Percentiles rank a stretch among this genome's conserved stretches.
These are phyloP conservation scores for Nicotiana otophora DNA, from an alignment of 257 asterid genomes.

Conservation along the genomic window DNA sequence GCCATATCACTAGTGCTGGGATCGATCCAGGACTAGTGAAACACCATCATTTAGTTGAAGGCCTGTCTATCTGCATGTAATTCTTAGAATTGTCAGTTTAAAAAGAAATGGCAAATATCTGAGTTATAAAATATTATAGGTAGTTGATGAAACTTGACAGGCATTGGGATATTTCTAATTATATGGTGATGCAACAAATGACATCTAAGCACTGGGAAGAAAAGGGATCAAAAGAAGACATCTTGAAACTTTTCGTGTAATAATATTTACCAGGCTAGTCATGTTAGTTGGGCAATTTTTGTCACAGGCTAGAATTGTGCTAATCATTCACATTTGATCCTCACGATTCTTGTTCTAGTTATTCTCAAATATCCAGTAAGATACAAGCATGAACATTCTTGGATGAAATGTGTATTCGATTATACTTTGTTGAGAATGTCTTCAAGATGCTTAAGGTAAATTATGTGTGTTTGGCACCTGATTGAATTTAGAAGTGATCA, in stretches of 20 bases:
- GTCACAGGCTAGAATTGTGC: background rate
- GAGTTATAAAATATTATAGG: background rate
- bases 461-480: background rate
- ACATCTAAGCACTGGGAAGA: background rate
- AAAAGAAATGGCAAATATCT: too few species aligned
- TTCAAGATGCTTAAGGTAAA: background rate
- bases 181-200: background rate
- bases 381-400: background rate
- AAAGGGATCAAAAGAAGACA: background rate
- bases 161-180: background rate
- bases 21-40: too few species aligned
- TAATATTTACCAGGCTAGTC: background rate
- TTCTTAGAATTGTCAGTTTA: too few species aligned
- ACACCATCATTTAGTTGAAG: too few species aligned
- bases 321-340: background rate
- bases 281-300: too few species aligned
- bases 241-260: background rate
- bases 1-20: too few species aligned
- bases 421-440: background rate
- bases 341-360: background rate
- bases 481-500: background rate
- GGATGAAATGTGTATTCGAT: background rate
- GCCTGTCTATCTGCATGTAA: too few species aligned
- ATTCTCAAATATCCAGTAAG: background rate
- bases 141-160: background rate